Evolutionary conservation across 192 early-diverging fungal species (phyloP).

Genomic region (Coemansia brasiliensis): DNA sequence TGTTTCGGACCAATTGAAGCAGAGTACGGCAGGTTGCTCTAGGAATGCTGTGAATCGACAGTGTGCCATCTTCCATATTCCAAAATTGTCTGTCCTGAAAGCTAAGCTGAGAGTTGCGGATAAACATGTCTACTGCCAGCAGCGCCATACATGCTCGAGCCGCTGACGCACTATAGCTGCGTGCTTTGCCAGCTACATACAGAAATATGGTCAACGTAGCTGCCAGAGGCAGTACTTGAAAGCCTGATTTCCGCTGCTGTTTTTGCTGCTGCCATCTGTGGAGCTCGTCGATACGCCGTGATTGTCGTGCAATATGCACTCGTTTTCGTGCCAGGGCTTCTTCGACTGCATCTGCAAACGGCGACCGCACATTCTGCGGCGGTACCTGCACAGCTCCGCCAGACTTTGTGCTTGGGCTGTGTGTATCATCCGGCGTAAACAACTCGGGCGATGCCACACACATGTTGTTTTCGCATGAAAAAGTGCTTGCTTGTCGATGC

Average conservation of each 20-base stretch:
- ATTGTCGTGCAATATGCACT: slow-evolving; percentile 17
- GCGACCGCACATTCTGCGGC: slow-evolving; percentile 15
- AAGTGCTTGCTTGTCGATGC: too few species aligned
- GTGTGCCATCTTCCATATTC: not conserved
- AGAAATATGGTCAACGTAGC: slow-evolving; percentile 5
- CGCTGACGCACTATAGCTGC: not conserved
- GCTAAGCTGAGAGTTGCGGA: not conserved
- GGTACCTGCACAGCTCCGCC: not conserved
- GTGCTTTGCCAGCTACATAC: not conserved
- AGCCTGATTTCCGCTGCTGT: not conserved
- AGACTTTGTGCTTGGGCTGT: too few species aligned
- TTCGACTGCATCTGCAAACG: slow-evolving; percentile 39
- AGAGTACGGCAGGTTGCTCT: not conserved
- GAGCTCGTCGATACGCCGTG: slow-evolving; percentile 14
- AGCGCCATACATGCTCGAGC: slow-evolving; percentile 1
- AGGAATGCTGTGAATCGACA: not conserved
- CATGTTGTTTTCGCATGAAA: too few species aligned
- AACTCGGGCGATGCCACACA: too few species aligned
- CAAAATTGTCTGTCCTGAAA: not conserved
- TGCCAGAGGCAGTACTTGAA: not conserved
- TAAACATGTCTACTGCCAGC: slow-evolving; percentile 8
- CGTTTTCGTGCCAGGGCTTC: slow-evolving; percentile 21
- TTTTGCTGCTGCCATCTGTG: slow-evolving; percentile 15
- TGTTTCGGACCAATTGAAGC: not conserved
- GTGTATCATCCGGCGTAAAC: too few species aligned